A percentile compares a stretch with the other conserved stretches of the same genome.
phyloP scores from a whole-genome alignment of 179 eudicot genomes.

The Heliamphora pulchella region DNA sequence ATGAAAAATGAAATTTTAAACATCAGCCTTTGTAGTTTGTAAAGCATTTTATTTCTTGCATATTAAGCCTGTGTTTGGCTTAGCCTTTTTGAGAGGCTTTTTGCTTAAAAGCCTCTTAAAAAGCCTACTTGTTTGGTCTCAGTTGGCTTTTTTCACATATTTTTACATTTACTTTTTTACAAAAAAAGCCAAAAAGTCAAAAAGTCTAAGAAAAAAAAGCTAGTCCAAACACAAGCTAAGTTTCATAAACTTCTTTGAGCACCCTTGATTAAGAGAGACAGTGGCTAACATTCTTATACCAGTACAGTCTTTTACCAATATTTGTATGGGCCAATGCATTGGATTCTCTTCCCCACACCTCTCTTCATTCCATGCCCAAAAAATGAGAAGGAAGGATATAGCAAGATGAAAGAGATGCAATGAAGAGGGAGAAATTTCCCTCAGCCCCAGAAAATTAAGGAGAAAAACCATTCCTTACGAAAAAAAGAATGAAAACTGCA shows the following conservation, averaged over 20 bases:
- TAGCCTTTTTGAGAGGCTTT: no score
- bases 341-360: neutral
- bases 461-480: neutral
- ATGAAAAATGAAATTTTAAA: neutral
- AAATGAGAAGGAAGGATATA: neutral
- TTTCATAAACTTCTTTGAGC: conserved; percentile 1
- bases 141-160: no score
- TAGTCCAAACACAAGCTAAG: neutral
- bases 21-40: neutral
- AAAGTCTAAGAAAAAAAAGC: no score
- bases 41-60: conserved; percentile 6
- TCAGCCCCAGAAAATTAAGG: neutral
- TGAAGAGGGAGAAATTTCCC: neutral
- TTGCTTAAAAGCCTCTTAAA: no score
- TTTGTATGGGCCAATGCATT: no score
- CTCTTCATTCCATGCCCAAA: neutral
- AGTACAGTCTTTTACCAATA: neutral
- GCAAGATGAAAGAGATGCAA: neutral
- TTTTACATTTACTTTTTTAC: no score
- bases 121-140: no score
- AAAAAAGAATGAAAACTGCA: neutral
- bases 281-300: neutral
- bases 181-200: no score
- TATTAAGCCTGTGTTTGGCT: neutral
- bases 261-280: neutral